phyloP scores from a whole-genome alignment of 2,329 filamentous ascomycete genomes.

The Coleophoma crateriformis region DNA sequence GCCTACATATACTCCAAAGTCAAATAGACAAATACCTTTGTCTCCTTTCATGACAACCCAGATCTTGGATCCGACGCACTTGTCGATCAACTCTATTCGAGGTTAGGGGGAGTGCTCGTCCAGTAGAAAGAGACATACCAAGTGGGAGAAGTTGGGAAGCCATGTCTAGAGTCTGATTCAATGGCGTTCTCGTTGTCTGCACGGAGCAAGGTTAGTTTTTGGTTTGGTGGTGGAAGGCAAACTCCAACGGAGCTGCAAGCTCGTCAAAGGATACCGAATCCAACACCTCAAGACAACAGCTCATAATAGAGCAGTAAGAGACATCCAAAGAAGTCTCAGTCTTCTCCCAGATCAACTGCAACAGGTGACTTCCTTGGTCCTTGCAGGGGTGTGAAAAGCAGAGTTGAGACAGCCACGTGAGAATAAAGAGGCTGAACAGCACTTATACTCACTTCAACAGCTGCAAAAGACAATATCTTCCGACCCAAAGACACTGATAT shows the following conservation, averaged over 20 bases:
- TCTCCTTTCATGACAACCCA: slow-evolving; percentile 99
- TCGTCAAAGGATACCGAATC: no score
- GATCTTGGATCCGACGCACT: slow-evolving; percentile 94
- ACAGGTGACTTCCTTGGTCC: no score
- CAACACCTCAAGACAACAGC: no score
- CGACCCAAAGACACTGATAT: no score
- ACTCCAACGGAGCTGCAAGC: no score
- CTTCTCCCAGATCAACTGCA: no score
- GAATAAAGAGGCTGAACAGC: neutral
- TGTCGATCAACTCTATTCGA: slow-evolving; percentile 85
- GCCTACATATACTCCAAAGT: neutral
- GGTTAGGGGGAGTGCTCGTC: slow-evolving; percentile 12
- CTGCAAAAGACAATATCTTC: no score
- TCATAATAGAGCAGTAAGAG: no score
- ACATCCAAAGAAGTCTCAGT: no score
- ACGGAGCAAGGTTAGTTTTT: no score
- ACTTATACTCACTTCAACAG: neutral
- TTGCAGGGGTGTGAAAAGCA: neutral
- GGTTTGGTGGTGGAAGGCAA: no score
- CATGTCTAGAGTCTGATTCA: slow-evolving; percentile 9
- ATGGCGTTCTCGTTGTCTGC: no score
- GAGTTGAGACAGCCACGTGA: neutral
- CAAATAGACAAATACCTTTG: slow-evolving; percentile 63
- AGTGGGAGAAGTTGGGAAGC: slow-evolving; percentile 26
- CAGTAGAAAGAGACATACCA: slow-evolving; percentile 11